Conservation (phyloP, 2,329 filamentous ascomycete genomes). For the Stachybotrys echinatus region DNA sequence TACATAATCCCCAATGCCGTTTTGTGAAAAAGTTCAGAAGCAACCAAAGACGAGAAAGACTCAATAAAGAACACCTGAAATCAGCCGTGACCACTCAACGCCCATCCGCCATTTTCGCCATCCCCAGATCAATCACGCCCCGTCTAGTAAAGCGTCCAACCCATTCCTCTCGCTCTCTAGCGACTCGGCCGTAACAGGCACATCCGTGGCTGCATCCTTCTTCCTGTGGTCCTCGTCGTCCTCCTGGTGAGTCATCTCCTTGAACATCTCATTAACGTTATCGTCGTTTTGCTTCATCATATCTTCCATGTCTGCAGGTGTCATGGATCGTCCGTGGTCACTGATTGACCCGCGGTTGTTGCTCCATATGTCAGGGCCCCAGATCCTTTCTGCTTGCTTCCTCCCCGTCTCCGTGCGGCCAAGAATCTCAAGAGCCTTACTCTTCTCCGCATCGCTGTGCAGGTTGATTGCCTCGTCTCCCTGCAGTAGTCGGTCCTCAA, state of each 20-base stretch:
- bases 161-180: slow-evolving; percentile 40
- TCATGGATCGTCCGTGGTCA: slow-evolving; percentile 17
- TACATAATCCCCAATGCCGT: not conserved
- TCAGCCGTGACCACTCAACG: not conserved
- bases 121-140: slow-evolving; percentile 25
- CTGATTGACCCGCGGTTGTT: slow-evolving; percentile 21
- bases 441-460: slow-evolving; percentile 39
- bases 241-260: slow-evolving; percentile 49
- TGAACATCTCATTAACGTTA: slow-evolving; percentile 51
- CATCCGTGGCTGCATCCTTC: slow-evolving; percentile 22
- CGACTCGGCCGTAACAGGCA: slow-evolving; percentile 33
- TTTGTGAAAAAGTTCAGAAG: not conserved
- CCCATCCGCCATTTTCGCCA: slow-evolving; percentile 1
- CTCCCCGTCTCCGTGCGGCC: slow-evolving; percentile 43
- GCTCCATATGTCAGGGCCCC: slow-evolving; percentile 44
- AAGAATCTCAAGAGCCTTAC: slow-evolving; percentile 48
- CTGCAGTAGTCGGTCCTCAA: slow-evolving; percentile 47
- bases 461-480: slow-evolving; percentile 41
- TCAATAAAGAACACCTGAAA: not conserved
- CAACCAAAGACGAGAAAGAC: not conserved
- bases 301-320: slow-evolving; percentile 20
- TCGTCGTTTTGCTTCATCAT: slow-evolving; percentile 34
- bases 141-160: slow-evolving; percentile 39
- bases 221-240: slow-evolving; percentile 40
- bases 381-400: slow-evolving; percentile 45